A percentile compares a stretch with the other conserved stretches of the same genome.
These are phyloP conservation scores for Epithemia pelagica DNA, from an alignment of 108 stramenopile species.

Conservation along the genomic window DNA sequence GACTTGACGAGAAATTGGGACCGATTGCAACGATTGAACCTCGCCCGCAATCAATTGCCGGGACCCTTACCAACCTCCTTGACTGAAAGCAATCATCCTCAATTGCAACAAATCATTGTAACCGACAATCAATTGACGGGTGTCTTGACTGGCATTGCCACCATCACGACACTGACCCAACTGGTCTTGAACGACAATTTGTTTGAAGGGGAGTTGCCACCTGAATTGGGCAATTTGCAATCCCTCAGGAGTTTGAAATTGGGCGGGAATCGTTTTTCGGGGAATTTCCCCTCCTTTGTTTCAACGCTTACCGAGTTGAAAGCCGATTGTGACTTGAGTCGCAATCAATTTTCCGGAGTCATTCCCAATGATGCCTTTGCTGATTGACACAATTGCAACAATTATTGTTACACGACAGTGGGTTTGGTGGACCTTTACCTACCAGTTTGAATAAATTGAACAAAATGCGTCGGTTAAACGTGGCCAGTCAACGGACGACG, in stretches of 20 bases:
- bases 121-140: constrained; percentile 9
- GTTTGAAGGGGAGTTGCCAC: not conserved
- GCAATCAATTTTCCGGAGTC: not conserved
- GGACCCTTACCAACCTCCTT: not conserved
- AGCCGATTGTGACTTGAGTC: not conserved
- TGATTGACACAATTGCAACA: not conserved
- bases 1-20: not conserved
- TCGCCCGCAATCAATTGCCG: not conserved
- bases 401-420: not conserved
- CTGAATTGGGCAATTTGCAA: not conserved
- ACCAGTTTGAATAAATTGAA: not conserved
- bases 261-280: constrained; percentile 1
- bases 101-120: not conserved
- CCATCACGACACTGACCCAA: not conserved
- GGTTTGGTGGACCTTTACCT: not conserved
- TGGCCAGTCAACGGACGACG: too few relatives aligned
- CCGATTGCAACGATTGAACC: not conserved
- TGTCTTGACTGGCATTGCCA: not conserved
- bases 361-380: not conserved
- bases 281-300: not conserved
- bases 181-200: not conserved
- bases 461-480: not conserved
- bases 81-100: not conserved
- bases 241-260: not conserved
- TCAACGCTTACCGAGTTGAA: not conserved